phyloP scores from a whole-genome alignment of 2,329 filamentous ascomycete genomes.

The Dryadomyces quercivorus region DNA sequence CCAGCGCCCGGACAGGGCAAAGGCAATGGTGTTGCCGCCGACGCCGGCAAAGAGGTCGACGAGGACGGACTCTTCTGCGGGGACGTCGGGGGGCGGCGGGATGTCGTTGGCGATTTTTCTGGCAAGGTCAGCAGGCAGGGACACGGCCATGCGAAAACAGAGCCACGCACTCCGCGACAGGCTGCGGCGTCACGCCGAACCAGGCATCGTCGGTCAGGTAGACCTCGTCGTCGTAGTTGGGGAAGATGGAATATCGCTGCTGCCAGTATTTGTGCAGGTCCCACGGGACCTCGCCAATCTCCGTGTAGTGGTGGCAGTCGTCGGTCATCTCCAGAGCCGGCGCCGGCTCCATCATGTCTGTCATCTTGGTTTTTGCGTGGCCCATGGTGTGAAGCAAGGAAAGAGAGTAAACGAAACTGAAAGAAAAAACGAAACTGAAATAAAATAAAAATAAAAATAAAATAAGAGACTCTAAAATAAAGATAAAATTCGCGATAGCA shows the following conservation, averaged over 20 bases:
- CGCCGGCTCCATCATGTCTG: slow-evolving; percentile 17
- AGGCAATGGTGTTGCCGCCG: slow-evolving; percentile 91
- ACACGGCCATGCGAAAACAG: background rate
- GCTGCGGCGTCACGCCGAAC: slow-evolving; percentile 95
- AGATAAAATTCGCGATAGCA: background rate
- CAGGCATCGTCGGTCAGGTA: slow-evolving; percentile 88
- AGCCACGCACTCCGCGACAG: slow-evolving; percentile 60
- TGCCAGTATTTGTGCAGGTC: slow-evolving; percentile 89
- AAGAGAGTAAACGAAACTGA: no score
- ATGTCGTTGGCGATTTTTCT: slow-evolving; percentile 70
- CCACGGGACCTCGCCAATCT: slow-evolving; percentile 59
- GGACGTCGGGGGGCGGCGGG: slow-evolving; percentile 33
- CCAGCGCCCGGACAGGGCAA: slow-evolving; percentile 71
- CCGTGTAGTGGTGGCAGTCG: slow-evolving; percentile 64
- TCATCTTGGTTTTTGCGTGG: background rate
- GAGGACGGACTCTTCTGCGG: slow-evolving; percentile 40
- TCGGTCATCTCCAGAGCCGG: slow-evolving; percentile 41
- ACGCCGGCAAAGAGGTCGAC: slow-evolving; percentile 87
- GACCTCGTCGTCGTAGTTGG: slow-evolving; percentile 74
- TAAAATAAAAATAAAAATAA: no score
- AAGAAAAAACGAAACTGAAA: background rate
- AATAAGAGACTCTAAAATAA: background rate
- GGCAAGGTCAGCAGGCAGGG: background rate
- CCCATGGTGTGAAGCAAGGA: no score
- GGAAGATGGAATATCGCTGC: slow-evolving; percentile 80